These are phyloP conservation scores for Vairimorpha ceranae DNA, from an alignment of 371 early-diverging fungal species.

Conservation along the genomic window DNA sequence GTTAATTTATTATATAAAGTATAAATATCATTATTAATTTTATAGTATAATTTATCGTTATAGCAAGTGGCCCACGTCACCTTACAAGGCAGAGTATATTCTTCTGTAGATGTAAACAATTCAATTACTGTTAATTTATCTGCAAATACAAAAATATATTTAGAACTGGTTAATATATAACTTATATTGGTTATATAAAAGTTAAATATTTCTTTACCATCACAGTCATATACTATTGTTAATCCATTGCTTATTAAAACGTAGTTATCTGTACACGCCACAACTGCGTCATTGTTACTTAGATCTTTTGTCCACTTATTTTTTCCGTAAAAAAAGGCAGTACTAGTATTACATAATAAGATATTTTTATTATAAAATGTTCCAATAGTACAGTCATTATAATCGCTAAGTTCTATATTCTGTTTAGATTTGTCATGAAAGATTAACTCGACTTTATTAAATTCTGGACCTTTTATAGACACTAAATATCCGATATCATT, in stretches of 20 bases:
- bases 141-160: slow-evolving; percentile 1
- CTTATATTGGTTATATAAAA: slow-evolving; percentile 6
- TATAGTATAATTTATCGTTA: slow-evolving; percentile 15
- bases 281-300: neutral
- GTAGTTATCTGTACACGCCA: neutral
- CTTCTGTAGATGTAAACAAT: neutral
- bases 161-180: neutral
- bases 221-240: slow-evolving; percentile 8
- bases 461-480: neutral
- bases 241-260: neutral
- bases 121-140: slow-evolving; percentile 2
- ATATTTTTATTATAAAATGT: slow-evolving; percentile 10
- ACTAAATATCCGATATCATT: slow-evolving; percentile 18
- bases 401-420: slow-evolving; percentile 13
- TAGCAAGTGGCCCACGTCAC: slow-evolving; percentile 8
- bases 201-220: slow-evolving; percentile 20
- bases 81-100: neutral
- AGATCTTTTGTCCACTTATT: slow-evolving; percentile 1
- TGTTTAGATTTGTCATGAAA: slow-evolving; percentile 19
- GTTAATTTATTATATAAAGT: slow-evolving; percentile 1
- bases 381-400: slow-evolving; percentile 7
- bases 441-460: slow-evolving; percentile 17
- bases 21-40: slow-evolving; percentile 14
- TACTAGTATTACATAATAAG: neutral
- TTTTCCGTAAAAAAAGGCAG: neutral